Base-by-base conservation (phyloP, 2,329 filamentous ascomycete genomes). In the Didymosphaeria variabile region DNA sequence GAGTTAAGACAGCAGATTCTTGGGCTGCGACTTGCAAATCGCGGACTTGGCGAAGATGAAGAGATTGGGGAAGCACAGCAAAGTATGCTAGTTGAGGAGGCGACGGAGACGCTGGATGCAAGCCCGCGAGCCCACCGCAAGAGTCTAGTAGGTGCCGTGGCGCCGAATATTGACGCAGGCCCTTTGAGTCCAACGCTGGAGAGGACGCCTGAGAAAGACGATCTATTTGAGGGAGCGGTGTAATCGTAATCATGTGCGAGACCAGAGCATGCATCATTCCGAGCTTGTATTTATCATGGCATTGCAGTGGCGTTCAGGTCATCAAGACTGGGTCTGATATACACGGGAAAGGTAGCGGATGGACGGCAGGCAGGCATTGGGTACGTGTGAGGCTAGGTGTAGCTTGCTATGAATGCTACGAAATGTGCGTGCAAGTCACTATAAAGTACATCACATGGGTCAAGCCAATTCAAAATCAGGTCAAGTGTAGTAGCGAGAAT, bases 1-100 rank as follows among this genome's bases (percentile, higher is more conserved):
- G 87, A 89, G 1, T 79, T 94, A 46, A 88, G 88, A 67, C 86
- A 90, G 21, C 89, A 88, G 0, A 87, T 88, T 31, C 85, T 79
- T 10, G 75, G 67, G 0, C 73, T 79, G 23, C 67, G 80, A 13
- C 65, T 79, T 59, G 59, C 72, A 64, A 81, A 69, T 77, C 76
- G 67, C 70, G 78, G 59, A 77, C 80, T 63, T 29, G 79, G 73
- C 6, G 55, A 44, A 9, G 42, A 79, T 79, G 60, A 77, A 80
- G 56, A 80, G 79, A 68, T 74, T 72, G 68, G 63, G 0, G 70
- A 65, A 0, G 66, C 32, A 2, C 47, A 66, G 2, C 61, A 66
- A 9, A 67, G 75, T 75, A 64, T 66, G 1, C 66, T 73, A 23
- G 75, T 75, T 5, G 77, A 80, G 51, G 78, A 77, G 59, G 72